These are phyloP conservation scores for Fistulifera solaris DNA, from an alignment of 108 stramenopile genomes.

Conservation along the genomic window DNA sequence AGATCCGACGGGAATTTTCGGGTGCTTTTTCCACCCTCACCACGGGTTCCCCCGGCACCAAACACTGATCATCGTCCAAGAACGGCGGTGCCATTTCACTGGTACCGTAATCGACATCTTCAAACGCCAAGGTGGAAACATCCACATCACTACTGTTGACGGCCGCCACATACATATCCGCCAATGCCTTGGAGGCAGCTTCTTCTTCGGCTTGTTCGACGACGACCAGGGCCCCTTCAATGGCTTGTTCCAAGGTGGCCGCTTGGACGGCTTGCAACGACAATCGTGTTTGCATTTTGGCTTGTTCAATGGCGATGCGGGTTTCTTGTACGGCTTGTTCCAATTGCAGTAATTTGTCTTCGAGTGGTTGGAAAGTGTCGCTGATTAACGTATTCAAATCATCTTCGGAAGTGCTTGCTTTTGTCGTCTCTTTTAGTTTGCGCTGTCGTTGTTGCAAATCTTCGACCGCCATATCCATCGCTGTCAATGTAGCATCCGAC, in stretches of 20 bases:
- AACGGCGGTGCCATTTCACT: constrained; percentile 77
- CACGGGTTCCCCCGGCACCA: constrained; percentile 77
- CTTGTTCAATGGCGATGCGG: constrained; percentile 13
- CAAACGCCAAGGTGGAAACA: constrained; percentile 43
- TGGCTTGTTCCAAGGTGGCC: constrained; percentile 24
- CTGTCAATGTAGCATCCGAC: constrained; percentile 30
- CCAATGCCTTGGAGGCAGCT: constrained; percentile 18
- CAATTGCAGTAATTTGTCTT: constrained; percentile 28
- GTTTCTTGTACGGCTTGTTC: constrained; percentile 27
- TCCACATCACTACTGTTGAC: constrained; percentile 22
- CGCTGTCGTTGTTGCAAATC: constrained; percentile 4
- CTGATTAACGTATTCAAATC: constrained; percentile 16
- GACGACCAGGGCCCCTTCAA: constrained; percentile 17
- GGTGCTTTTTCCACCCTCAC: constrained; percentile 83
- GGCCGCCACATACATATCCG: constrained; percentile 2
- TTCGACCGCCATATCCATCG: constrained; percentile 35
- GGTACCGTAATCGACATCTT: constrained; percentile 60
- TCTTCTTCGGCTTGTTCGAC: constrained; percentile 17
- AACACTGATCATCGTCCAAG: constrained; percentile 67
- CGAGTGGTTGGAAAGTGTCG: constrained; percentile 43
- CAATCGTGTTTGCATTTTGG: constrained; percentile 22
- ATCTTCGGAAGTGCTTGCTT: neutral
- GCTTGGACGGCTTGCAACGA: constrained; percentile 30
- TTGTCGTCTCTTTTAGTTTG: neutral
- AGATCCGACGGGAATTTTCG: constrained; percentile 81